A percentile compares a stretch with the other conserved stretches of the same genome.
Conservation (phyloP, 495 filamentous ascomycete species). For the Penicillium cataractarum region DNA sequence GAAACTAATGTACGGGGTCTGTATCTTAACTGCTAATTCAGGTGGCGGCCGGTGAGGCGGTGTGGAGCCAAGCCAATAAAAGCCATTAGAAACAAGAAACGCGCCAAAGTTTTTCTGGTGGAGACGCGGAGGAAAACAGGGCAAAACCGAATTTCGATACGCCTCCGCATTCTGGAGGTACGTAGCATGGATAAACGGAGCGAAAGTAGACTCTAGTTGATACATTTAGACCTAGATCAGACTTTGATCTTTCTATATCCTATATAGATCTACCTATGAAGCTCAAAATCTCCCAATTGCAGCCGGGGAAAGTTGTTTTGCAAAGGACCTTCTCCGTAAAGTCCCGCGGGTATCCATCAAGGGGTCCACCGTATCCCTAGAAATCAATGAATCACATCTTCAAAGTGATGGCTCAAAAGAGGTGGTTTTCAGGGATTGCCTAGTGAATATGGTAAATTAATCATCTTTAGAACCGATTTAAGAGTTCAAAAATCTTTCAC, state of each 20-base stretch:
- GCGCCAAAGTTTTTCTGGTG: conserved; percentile 25
- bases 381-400: conserved; percentile 32
- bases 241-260: neutral
- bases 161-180: conserved; percentile 23
- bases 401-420: conserved; percentile 1
- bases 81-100: conserved; percentile 7
- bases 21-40: conserved; percentile 9
- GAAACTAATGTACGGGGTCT: neutral
- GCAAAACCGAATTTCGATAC: conserved; percentile 17
- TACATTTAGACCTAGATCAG: neutral
- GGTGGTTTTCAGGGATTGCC: neutral
- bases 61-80: conserved; percentile 17
- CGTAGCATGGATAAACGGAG: neutral
- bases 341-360: conserved; percentile 30
- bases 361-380: conserved; percentile 29
- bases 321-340: conserved; percentile 29
- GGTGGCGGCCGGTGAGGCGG: conserved; percentile 24
- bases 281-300: neutral
- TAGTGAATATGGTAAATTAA: neutral
- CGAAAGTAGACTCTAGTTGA: neutral
- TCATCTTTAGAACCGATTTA: neutral
- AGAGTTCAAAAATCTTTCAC: neutral
- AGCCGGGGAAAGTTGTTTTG: neutral
- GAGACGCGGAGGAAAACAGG: conserved; percentile 20
- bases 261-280: neutral